phyloP scores from a whole-genome alignment of 345 rosid species.

The Reutealis trisperma region DNA sequence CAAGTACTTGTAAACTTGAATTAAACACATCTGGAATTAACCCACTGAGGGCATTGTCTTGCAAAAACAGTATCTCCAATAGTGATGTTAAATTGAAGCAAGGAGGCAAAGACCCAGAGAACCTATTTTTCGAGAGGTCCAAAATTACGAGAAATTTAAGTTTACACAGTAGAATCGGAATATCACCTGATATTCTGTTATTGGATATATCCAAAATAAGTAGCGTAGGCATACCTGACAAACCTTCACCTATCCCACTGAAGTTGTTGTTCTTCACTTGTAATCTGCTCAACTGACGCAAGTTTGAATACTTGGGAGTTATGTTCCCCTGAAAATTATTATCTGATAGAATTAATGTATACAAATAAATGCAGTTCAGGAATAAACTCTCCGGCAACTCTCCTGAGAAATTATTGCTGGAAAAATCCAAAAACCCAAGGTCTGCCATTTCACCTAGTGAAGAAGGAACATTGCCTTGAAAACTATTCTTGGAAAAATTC shows the following conservation, averaged over 20 bases:
- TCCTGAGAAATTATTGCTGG: too few relatives aligned
- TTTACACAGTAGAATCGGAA: neutral
- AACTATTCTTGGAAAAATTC: conserved; percentile 1
- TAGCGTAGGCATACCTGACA: too few relatives aligned
- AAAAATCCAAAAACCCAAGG: neutral
- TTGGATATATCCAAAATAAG: conserved; percentile 5
- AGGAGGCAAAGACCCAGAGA: neutral
- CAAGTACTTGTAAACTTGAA: neutral
- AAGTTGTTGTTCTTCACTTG: conserved; percentile 9
- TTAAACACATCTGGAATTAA: neutral
- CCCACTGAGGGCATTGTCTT: conserved; percentile 1
- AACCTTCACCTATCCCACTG: conserved; percentile 1
- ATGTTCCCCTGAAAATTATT: neutral
- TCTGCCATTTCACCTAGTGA: neutral
- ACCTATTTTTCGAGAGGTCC: neutral
- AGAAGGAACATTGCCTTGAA: neutral
- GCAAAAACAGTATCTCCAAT: neutral
- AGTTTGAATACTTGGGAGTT: neutral
- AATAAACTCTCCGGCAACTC: neutral
- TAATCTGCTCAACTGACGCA: neutral
- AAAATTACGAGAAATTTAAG: neutral
- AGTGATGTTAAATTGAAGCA: neutral
- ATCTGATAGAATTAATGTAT: neutral
- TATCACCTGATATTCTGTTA: neutral
- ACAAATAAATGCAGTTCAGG: neutral